Conservation (phyloP, 2,329 filamentous ascomycete genomes). For the Fusarium sp. region DNA sequence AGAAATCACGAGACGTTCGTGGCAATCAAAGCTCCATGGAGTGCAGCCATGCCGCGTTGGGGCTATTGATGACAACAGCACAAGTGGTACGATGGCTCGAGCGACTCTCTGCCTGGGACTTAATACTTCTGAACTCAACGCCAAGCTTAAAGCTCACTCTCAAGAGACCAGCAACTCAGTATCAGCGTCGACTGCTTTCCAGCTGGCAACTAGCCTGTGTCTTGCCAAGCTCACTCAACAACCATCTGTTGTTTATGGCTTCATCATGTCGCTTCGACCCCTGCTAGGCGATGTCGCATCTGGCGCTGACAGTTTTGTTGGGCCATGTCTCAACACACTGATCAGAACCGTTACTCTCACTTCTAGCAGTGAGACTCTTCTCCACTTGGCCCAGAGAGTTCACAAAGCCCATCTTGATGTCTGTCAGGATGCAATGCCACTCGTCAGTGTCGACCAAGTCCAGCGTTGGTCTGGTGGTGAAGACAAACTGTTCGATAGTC, state of each 20-base stretch:
- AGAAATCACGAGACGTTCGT: neutral
- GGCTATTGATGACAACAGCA: neutral
- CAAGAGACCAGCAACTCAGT: neutral
- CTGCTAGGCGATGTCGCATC: neutral
- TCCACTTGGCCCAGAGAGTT: slow-evolving; percentile 1
- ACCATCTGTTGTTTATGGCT: slow-evolving; percentile 13
- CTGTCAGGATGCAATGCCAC: slow-evolving; percentile 9
- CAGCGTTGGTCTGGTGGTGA: slow-evolving; percentile 25
- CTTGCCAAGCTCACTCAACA: slow-evolving; percentile 11
- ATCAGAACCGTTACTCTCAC: neutral
- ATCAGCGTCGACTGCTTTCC: slow-evolving; percentile 10
- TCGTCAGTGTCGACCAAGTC: slow-evolving; percentile 18
- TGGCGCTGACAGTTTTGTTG: slow-evolving; percentile 5
- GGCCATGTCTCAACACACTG: slow-evolving; percentile 26
- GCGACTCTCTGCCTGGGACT: slow-evolving; percentile 1
- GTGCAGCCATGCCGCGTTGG: slow-evolving; percentile 14
- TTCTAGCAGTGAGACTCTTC: neutral
- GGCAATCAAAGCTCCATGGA: neutral
- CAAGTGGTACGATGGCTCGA: slow-evolving; percentile 5
- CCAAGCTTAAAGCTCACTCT: slow-evolving; percentile 4
- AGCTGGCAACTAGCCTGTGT: slow-evolving; percentile 18
- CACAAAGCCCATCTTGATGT: slow-evolving; percentile 5
- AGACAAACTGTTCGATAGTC: slow-evolving; percentile 26
- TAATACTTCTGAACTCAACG: slow-evolving; percentile 1
- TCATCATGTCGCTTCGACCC: slow-evolving; percentile 27